Percentiles rank a stretch among this genome's conserved stretches.
Evolutionary conservation across 75 land plant genomes (phyloP).

Genomic region (Picea sitchensis): DNA sequence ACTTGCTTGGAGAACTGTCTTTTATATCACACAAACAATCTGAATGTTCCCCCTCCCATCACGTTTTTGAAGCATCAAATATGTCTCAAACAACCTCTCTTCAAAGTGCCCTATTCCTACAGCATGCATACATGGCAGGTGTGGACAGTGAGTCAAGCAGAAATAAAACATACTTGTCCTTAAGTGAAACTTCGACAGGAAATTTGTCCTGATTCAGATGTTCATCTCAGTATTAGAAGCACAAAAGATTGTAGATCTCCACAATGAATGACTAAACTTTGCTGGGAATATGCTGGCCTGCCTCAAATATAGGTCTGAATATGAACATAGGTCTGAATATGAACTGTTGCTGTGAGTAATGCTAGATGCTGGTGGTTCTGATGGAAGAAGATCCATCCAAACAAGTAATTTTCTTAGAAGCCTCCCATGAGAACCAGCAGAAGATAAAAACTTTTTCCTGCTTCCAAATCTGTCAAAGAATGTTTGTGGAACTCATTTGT

Average conservation of each 20-base stretch:
- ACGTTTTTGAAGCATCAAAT: too few species aligned
- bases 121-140: too few species aligned
- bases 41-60: too few species aligned
- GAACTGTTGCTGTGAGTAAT: conserved; percentile 14
- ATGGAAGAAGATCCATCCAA: conserved; percentile 68
- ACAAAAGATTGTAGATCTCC: neutral
- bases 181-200: conserved; percentile 64
- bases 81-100: too few species aligned
- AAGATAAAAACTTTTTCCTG: conserved; percentile 49
- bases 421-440: conserved; percentile 76
- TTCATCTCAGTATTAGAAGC: neutral
- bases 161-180: conserved; percentile 22
- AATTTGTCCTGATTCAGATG: conserved; percentile 51
- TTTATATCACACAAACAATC: too few species aligned
- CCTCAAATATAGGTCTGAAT: conserved; percentile 32
- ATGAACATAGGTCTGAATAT: conserved; percentile 29
- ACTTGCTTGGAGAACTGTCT: too few species aligned
- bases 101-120: too few species aligned
- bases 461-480: too few species aligned
- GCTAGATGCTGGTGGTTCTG: conserved; percentile 35
- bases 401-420: conserved; percentile 64
- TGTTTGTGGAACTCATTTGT: too few species aligned
- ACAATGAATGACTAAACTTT: neutral
- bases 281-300: neutral
- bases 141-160: too few species aligned